Evolutionary conservation across 495 filamentous ascomycete species (phyloP).

Genomic region (Trichoderma orchidacearum): DNA sequence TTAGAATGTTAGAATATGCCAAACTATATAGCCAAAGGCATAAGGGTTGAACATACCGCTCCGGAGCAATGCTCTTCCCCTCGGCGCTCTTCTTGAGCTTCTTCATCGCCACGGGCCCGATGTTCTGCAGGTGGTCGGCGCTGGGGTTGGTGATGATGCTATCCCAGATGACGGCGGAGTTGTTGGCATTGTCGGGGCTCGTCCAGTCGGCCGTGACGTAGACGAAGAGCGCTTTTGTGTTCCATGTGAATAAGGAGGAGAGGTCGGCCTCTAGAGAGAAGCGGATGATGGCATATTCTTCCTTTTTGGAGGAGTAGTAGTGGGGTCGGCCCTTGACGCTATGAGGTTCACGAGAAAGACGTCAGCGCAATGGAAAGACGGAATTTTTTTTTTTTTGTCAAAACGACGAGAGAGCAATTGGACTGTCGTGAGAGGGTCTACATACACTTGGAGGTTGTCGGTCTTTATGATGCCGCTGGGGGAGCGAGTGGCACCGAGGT

Average conservation of each 20-base stretch:
- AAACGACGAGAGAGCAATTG: background rate
- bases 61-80: constrained; percentile 38
- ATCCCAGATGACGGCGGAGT: constrained; percentile 90
- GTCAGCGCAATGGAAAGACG: too few relatives aligned
- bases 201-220: constrained; percentile 87
- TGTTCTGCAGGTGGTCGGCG: constrained; percentile 40
- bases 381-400: constrained; percentile 2
- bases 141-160: constrained; percentile 66
- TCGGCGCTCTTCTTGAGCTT: constrained; percentile 36
- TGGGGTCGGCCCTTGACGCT: constrained; percentile 81
- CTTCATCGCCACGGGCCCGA: constrained; percentile 34
- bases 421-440: constrained; percentile 6
- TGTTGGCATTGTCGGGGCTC: constrained; percentile 27
- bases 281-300: constrained; percentile 87
- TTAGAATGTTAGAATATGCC: too few relatives aligned
- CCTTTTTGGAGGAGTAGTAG: constrained; percentile 83
- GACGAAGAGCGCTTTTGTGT: constrained; percentile 98
- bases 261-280: constrained; percentile 86
- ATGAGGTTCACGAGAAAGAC: constrained; percentile 1
- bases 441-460: constrained; percentile 79
- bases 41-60: constrained; percentile 24
- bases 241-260: constrained; percentile 92
- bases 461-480: constrained; percentile 52
- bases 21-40: too few relatives aligned
- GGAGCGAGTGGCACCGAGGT: constrained; percentile 54